phyloP scores from a whole-genome alignment of 1,284 basidiomycete species.

The Trametes pubescens region DNA sequence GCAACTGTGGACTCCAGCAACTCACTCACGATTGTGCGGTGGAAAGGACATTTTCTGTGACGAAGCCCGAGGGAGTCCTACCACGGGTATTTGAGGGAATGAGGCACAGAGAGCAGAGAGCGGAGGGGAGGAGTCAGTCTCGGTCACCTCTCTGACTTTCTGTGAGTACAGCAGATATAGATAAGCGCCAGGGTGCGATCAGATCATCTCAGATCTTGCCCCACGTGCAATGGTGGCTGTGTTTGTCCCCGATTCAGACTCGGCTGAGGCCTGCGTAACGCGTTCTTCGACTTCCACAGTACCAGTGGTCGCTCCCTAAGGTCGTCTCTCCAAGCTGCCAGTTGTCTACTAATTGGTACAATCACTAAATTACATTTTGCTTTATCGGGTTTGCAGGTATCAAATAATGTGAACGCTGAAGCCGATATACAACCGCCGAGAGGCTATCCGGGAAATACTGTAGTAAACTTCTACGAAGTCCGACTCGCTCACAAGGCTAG shows the following conservation, averaged over 20 bases:
- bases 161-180: constrained; percentile 24
- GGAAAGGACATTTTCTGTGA: constrained; percentile 62
- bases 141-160: constrained; percentile 21
- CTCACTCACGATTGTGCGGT: constrained; percentile 72
- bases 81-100: constrained; percentile 4
- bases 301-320: too few relatives aligned
- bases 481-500: too few relatives aligned
- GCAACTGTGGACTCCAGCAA: background rate
- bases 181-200: constrained; percentile 30
- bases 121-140: constrained; percentile 25
- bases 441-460: too few relatives aligned
- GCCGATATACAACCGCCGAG: too few relatives aligned
- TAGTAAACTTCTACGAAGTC: too few relatives aligned
- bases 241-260: background rate
- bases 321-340: too few relatives aligned
- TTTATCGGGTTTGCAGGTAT: too few relatives aligned
- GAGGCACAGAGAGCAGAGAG: constrained; percentile 10
- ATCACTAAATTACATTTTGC: too few relatives aligned
- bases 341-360: too few relatives aligned
- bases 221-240: background rate
- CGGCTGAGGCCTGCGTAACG: too few relatives aligned
- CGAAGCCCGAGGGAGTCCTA: background rate
- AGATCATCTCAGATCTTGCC: constrained; percentile 31
- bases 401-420: too few relatives aligned
- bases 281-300: too few relatives aligned